Base-by-base conservation (phyloP, 2,329 filamentous ascomycete species). In the Monilinia laxa region DNA sequence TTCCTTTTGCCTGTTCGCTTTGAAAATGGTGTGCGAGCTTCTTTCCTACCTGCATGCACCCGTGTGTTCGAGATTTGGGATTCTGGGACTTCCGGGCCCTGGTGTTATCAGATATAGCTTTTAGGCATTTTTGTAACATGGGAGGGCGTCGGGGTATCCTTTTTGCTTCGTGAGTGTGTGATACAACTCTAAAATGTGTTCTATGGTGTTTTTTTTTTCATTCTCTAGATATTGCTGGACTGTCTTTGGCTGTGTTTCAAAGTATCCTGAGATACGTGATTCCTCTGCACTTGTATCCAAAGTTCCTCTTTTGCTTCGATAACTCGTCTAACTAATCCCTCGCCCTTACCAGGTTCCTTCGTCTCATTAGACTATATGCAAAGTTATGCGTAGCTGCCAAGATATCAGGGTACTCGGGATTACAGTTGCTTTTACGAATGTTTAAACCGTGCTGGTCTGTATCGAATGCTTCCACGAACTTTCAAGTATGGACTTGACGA, bases 31-130 rank as follows among this genome's bases (percentile, higher is more conserved):
- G n/a, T 14, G 31, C 40, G 3, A 51, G 1, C 1, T n/a, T 28
- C 20, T 2, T 0, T 53, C 38, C 52, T 58, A 40, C 16, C 2
- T 4, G 1, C 4, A 3, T 5, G 20, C 7, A 64, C 12, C 2
- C 0, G 9, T 1, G 0, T 1, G 0, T 28, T 49, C 23, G 0
- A 4, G 9, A 0, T 0, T 0, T 23, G 18, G 0, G n/a, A n/a
- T 40, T 3, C 0, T 1, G 3, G 42, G 23, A 40, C 40, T n/a
- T 0, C 40, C 16, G 7, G 42, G 25, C 12, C 62, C 53, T 0
- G 18, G 16, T 28, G 7, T 58, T 38, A n/a, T 4, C 14, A 40
- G 14, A 10, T 0, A 0, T 3, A 6, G 1, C 18, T 4, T 18
- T n/a, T 51, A 42, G 23, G 5, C 10, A 20, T 7, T n/a, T 64